phyloP scores from a whole-genome alignment of 176 grass and related monocot species.

The Avena atlantica region DNA sequence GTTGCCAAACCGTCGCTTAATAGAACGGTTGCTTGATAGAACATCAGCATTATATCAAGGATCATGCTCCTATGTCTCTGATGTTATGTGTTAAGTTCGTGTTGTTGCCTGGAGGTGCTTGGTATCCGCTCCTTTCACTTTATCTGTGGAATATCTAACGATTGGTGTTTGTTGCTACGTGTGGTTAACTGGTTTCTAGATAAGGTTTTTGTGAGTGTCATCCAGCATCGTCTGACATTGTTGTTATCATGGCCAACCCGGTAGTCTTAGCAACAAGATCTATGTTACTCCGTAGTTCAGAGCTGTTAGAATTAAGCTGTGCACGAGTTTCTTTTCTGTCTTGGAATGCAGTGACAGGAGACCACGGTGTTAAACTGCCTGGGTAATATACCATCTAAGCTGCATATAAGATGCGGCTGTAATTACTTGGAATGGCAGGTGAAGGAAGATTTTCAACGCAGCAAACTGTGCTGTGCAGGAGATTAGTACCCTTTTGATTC shows the following conservation, averaged over 20 bases:
- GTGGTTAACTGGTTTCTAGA: background rate
- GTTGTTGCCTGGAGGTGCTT: background rate
- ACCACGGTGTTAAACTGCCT: background rate
- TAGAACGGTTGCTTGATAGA: conserved; percentile 35
- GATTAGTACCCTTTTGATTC: no score
- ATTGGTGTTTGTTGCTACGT: background rate
- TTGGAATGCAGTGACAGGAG: background rate
- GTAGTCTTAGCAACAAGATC: no score
- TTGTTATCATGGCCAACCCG: background rate
- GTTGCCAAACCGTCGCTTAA: conserved; percentile 25
- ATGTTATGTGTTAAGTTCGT: background rate
- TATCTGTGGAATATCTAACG: background rate
- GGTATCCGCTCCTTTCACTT: background rate
- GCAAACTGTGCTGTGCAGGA: background rate
- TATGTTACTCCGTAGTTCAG: background rate
- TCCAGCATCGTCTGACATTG: background rate
- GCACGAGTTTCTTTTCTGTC: background rate
- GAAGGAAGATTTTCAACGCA: background rate
- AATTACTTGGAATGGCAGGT: background rate
- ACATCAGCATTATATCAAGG: conserved; percentile 16
- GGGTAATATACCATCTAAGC: background rate
- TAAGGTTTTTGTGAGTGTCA: background rate
- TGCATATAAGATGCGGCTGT: background rate
- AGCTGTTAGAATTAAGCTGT: background rate
- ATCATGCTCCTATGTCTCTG: background rate